Conservation (phyloP, 805 yeast species). For the Komagataella pseudopastoris region DNA sequence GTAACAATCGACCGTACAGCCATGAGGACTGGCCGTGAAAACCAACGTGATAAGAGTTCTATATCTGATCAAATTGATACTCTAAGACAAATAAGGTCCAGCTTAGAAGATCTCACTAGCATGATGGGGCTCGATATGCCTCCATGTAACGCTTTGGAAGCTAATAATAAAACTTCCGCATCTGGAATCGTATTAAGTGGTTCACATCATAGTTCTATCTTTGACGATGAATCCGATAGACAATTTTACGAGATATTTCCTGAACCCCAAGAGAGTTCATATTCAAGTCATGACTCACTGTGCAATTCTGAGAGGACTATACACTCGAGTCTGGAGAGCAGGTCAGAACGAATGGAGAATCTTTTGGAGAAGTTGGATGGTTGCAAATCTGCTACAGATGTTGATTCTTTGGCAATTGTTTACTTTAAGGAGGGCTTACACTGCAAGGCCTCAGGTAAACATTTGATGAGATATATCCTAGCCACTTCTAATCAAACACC, state of each 20-base stretch:
- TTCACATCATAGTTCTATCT: constrained; percentile 16
- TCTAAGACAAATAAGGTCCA: constrained; percentile 13
- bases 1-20: constrained; percentile 37
- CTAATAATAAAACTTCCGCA: constrained; percentile 15
- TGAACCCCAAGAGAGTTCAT: not conserved
- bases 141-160: constrained; percentile 10
- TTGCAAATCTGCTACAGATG: constrained; percentile 29
- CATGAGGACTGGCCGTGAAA: constrained; percentile 42
- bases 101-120: constrained; percentile 29
- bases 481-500: constrained; percentile 32
- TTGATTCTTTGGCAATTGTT: constrained; percentile 31
- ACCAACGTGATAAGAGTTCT: not conserved
- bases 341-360: constrained; percentile 25
- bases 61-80: constrained; percentile 14
- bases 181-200: constrained; percentile 2
- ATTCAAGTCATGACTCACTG: not conserved
- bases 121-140: constrained; percentile 20
- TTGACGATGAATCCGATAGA: constrained; percentile 58
- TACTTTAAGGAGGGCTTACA: constrained; percentile 40
- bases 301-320: not conserved
- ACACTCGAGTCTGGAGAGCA: constrained; percentile 2
- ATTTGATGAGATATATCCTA: constrained; percentile 42
- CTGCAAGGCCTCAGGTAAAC: constrained; percentile 59
- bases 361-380: constrained; percentile 27
- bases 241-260: constrained; percentile 39